Percentiles rank a stretch among this genome's conserved stretches.
Conservation (phyloP, 1,139 yeast species). For the Pichia sp. region DNA sequence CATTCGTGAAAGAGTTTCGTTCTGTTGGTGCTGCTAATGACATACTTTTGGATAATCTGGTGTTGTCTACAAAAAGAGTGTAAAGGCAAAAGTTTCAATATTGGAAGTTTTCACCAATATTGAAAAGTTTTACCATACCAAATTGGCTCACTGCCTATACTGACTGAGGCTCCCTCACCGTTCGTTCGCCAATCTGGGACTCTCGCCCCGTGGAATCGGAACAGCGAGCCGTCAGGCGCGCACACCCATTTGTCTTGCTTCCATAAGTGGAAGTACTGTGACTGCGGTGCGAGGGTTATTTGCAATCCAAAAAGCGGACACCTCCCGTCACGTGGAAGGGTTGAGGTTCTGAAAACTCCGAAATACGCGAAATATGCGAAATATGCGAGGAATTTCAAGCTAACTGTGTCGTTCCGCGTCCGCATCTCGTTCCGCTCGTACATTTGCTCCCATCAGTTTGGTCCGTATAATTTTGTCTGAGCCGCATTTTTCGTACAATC, state of each 20-base stretch:
- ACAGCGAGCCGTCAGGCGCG: not conserved
- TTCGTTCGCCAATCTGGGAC: not conserved
- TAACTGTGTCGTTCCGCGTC: slow-evolving; percentile 1
- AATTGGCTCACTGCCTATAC: slow-evolving; percentile 1
- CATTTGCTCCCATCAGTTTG: not conserved
- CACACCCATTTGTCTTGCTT: not conserved
- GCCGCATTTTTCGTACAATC: not conserved
- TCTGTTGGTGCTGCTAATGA: not conserved
- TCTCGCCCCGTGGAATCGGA: not conserved
- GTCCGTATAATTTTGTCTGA: not conserved
- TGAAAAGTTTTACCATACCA: slow-evolving; percentile 1
- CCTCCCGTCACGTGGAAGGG: not conserved
- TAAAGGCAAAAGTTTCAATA: not conserved
- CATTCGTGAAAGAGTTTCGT: no score
- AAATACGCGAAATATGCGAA: no score
- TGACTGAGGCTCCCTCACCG: not conserved
- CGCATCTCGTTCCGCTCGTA: not conserved
- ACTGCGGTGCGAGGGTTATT: slow-evolving; percentile 4
- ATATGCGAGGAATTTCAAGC: no score
- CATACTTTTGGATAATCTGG: slow-evolving; percentile 16
- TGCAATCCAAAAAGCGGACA: not conserved
- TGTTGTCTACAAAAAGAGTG: slow-evolving; percentile 8
- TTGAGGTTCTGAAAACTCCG: no score
- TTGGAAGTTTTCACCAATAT: not conserved
- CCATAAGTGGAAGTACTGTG: not conserved